phyloP scores from a whole-genome alignment of 129 eudicot genomes.

The Flaveria sonorensis region DNA sequence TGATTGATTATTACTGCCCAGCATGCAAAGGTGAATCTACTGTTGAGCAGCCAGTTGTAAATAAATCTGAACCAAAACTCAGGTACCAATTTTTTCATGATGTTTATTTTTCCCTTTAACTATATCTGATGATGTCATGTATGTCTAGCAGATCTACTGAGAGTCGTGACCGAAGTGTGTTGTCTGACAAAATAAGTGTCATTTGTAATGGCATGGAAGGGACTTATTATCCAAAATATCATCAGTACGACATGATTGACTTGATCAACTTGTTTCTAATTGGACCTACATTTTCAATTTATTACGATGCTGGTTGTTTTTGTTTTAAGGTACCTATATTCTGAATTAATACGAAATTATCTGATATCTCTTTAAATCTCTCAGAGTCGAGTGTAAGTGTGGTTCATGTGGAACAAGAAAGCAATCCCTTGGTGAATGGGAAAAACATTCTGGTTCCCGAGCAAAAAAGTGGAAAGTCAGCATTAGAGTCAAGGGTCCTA shows the following conservation, averaged over 20 bases:
- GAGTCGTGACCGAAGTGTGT: conserved; percentile 33
- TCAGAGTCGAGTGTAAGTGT: conserved; percentile 83
- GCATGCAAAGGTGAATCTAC: conserved; percentile 59
- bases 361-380: conserved; percentile 14
- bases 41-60: conserved; percentile 30
- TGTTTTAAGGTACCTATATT: neutral
- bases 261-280: neutral
- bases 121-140: conserved; percentile 11
- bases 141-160: conserved; percentile 41
- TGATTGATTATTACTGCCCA: conserved; percentile 76
- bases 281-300: neutral
- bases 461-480: conserved; percentile 87
- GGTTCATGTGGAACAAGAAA: conserved; percentile 83
- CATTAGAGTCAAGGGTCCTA: conserved; percentile 71
- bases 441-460: conserved; percentile 82
- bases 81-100: conserved; percentile 43
- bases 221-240: conserved; percentile 62
- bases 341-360: neutral
- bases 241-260: conserved; percentile 56
- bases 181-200: conserved; percentile 70
- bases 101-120: neutral
- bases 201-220: conserved; percentile 86
- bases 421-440: conserved; percentile 79
- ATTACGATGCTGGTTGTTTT: neutral
- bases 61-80: conserved; percentile 27